Base-by-base conservation (phyloP, 352 stramenopile species). In the Globisporangium carolinianum region DNA sequence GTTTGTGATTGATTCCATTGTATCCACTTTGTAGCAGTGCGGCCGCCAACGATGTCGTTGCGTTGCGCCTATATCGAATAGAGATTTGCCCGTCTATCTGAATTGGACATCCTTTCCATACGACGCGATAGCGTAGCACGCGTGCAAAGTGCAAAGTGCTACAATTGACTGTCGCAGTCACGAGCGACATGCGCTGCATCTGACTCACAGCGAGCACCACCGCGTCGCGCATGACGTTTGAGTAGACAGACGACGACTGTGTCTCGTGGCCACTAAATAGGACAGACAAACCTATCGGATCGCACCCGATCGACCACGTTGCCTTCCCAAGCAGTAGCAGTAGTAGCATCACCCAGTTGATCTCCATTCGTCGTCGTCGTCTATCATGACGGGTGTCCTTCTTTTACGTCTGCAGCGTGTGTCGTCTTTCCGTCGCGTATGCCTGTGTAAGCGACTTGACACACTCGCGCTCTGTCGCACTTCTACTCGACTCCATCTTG, bases 401-500 rank as follows among this genome's bases (percentile, higher is more conserved):
- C 38, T 42, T 11, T 42, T 7, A 42, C 10, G 7, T 42, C 7
- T 42, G 38, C 38, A 7, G 4, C 7, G 7, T 42, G 11, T 17
- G 42, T 46, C 42, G 9, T 4, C 5, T 6, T 14, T 46, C 42
- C 42, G 42, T 24, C 52, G 38, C 56, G 49, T 61, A 61, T 61
- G 8, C 54, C 56, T 32, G 45, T n/a, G 47, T 61, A 61, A 61
- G 46, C 41, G 11, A 36, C 51, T 11, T 46, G 11, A 24, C 42
- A 12, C 42, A 46, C 42, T 46, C 41, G 15, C 51, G 4, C 37
- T 36, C 18, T 24, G 24, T 24, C 24, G 24, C 24, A 2, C 24
- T 24, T 24, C 24, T 24, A 24, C 24, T 24, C 24, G 1, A 24
- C 24, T 24, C 24, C 24, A 24, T 24, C 24, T 24, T 37, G 12